Conservation (phyloP, 2,329 filamentous ascomycete species). For the Leptographium wingfieldii region DNA sequence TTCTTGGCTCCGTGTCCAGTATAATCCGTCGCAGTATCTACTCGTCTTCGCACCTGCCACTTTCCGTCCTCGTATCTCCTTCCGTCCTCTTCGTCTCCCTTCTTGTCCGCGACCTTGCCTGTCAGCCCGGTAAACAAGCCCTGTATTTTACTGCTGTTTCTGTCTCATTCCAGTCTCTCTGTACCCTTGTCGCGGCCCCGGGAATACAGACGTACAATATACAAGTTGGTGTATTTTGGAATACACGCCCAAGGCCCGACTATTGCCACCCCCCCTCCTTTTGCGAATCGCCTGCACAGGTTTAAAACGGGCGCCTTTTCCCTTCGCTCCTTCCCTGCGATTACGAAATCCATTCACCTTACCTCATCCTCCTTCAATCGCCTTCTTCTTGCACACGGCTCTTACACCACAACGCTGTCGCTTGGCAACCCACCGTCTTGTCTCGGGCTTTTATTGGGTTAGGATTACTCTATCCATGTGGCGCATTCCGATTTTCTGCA, state of each 20-base stretch:
- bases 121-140: background rate
- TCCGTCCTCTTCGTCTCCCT: background rate
- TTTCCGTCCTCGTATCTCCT: background rate
- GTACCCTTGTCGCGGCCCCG: background rate
- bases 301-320: constrained; percentile 10
- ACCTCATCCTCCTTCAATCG: constrained; percentile 11
- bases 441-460: background rate
- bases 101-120: background rate
- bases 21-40: background rate
- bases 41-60: background rate
- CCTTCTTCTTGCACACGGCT: background rate
- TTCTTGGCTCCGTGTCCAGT: background rate
- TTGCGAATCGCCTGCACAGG: constrained; percentile 4
- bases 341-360: constrained; percentile 14
- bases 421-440: background rate
- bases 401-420: constrained; percentile 4
- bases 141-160: background rate
- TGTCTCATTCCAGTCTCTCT: background rate
- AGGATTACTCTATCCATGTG: background rate
- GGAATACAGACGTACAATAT: background rate
- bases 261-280: background rate
- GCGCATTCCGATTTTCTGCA: background rate
- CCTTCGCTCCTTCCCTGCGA: constrained; percentile 5
- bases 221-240: background rate
- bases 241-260: background rate